These are phyloP conservation scores for Graphium sp. DNA, from an alignment of 2,329 filamentous ascomycete species.

Conservation along the genomic window DNA sequence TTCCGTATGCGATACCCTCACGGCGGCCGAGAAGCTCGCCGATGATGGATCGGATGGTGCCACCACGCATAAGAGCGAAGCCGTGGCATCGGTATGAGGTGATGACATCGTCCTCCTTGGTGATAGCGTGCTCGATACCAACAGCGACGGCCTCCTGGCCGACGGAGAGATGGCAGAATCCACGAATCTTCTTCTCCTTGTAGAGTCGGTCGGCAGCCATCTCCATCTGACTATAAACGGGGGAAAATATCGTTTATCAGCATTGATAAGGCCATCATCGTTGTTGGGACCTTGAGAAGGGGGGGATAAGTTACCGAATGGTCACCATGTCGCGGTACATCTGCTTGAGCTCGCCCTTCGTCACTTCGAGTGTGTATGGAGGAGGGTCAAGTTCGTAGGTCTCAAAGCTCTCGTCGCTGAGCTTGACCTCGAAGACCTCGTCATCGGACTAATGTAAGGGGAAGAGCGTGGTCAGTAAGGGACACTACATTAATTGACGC, in stretches of 20 bases:
- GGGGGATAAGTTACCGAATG: constrained; percentile 48
- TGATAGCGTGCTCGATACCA: constrained; percentile 92
- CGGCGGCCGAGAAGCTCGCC: constrained; percentile 89
- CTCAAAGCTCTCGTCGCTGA: constrained; percentile 98
- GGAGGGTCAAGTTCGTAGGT: constrained; percentile 98
- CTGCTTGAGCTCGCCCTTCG: constrained; percentile 95
- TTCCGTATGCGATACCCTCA: constrained; percentile 95
- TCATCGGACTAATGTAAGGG: constrained; percentile 57
- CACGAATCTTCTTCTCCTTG: constrained; percentile 99
- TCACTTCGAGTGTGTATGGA: constrained; percentile 78
- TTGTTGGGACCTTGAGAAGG: background rate
- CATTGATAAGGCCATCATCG: constrained; percentile 5
- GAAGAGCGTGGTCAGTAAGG: background rate
- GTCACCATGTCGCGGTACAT: constrained; percentile 98
- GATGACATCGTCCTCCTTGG: constrained; percentile 83
- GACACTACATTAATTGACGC: background rate
- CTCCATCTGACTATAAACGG: constrained; percentile 71
- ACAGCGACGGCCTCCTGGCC: constrained; percentile 95
- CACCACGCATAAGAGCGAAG: constrained; percentile 93
- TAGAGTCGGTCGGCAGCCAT: constrained; percentile 98
- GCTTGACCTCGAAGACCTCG: constrained; percentile 76
- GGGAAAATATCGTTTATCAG: background rate
- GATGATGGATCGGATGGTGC: constrained; percentile 78
- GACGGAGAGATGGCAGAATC: constrained; percentile 97
- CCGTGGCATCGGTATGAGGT: constrained; percentile 99